Evolutionary conservation across 73 alveolate species (phyloP).

Genomic region (Stentor roeselii): DNA sequence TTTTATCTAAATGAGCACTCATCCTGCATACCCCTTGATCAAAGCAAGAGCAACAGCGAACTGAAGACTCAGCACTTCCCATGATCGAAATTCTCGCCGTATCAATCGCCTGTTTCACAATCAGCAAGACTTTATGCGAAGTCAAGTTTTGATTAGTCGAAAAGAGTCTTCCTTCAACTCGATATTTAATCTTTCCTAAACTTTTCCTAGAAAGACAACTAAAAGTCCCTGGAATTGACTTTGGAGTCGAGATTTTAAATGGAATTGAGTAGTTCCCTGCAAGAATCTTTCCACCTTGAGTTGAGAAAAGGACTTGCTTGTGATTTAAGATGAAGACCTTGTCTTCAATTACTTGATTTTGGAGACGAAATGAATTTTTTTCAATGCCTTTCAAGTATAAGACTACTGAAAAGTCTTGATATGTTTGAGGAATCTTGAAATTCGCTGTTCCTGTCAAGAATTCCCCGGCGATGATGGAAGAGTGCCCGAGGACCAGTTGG

Average conservation of each 20-base stretch:
- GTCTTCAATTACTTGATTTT: background rate
- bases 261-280: background rate
- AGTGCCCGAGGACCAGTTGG: background rate
- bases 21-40: background rate
- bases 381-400: background rate
- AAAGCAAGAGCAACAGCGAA: background rate
- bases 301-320: background rate
- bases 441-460: background rate
- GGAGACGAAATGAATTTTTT: no score
- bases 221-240: background rate
- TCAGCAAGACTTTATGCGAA: background rate
- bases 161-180: background rate
- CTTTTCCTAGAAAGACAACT: background rate
- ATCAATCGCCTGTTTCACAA: background rate
- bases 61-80: background rate
- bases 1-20: background rate
- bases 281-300: background rate
- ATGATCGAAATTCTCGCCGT: background rate
- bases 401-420: background rate
- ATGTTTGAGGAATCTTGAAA: background rate
- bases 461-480: background rate
- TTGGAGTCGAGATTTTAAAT: background rate
- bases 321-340: background rate
- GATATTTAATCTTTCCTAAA: background rate
- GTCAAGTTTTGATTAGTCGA: background rate